Evolutionary conservation across 306 rosid species (phyloP).

Genomic region (Cotoneaster glaucophyllus): DNA sequence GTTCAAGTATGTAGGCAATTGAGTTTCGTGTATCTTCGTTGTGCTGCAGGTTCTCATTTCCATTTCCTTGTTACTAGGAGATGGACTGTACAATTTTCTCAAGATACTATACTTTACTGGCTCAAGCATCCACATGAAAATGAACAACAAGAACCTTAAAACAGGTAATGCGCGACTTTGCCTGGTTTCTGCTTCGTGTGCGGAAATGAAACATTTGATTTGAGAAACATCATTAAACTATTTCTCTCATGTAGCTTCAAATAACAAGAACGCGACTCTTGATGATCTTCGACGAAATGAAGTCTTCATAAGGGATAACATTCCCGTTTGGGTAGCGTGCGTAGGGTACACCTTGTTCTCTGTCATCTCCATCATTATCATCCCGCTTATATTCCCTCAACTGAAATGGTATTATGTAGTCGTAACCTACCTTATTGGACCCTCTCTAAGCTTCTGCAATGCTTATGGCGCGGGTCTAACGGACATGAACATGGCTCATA

Average conservation of each 20-base stretch:
- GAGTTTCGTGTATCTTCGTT: constrained; percentile 10
- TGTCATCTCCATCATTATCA: constrained; percentile 59
- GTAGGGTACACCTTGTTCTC: constrained; percentile 62
- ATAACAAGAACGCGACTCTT: constrained; percentile 33
- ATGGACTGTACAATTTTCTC: constrained; percentile 88
- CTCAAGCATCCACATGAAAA: constrained; percentile 39
- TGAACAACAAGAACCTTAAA: constrained; percentile 41
- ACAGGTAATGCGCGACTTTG: constrained; percentile 34
- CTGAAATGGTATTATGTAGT: constrained; percentile 86
- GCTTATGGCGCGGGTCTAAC: constrained; percentile 97
- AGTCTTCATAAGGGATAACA: constrained; percentile 67
- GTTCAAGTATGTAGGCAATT: constrained; percentile 10
- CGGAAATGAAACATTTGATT: not conserved
- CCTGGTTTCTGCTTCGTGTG: not conserved
- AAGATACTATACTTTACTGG: constrained; percentile 64
- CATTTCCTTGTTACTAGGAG: constrained; percentile 87
- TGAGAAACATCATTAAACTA: not conserved
- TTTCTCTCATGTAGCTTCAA: constrained; percentile 36
- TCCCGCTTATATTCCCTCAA: constrained; percentile 84
- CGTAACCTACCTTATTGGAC: constrained; percentile 72
- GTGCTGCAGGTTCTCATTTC: constrained; percentile 81
- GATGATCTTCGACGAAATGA: constrained; percentile 75
- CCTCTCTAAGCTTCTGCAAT: constrained; percentile 94
- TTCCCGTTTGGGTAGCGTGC: constrained; percentile 78
- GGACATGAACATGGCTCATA: constrained; percentile 96